Evolutionary conservation across 2,329 filamentous ascomycete genomes (phyloP).

Genomic region (Coniella lustricola): DNA sequence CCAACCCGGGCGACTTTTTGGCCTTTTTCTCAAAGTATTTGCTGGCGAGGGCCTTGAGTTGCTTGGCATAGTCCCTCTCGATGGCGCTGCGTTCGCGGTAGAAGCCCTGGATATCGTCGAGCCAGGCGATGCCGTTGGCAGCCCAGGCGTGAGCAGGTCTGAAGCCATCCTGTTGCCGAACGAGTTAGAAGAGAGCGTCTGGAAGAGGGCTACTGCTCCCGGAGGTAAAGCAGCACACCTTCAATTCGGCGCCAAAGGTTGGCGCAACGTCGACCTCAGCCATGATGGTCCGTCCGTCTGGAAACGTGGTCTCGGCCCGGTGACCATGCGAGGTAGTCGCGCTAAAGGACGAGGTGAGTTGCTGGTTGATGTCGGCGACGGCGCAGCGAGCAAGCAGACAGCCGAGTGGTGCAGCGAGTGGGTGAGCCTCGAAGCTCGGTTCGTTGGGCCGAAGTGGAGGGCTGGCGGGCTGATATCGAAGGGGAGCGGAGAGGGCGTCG

Average conservation of each 20-base stretch:
- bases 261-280: slow-evolving; percentile 75
- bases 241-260: slow-evolving; percentile 89
- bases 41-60: slow-evolving; percentile 79
- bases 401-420: too few relatives aligned
- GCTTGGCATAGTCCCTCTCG: slow-evolving; percentile 93
- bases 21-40: slow-evolving; percentile 96
- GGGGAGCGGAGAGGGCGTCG: background rate
- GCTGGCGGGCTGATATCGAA: background rate
- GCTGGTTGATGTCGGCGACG: background rate
- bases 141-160: slow-evolving; percentile 93
- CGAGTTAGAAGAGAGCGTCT: slow-evolving; percentile 2
- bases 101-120: slow-evolving; percentile 95
- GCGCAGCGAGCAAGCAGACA: too few relatives aligned
- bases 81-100: slow-evolving; percentile 91
- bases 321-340: slow-evolving; percentile 13
- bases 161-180: slow-evolving; percentile 72
- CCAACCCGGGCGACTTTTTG: slow-evolving; percentile 77
- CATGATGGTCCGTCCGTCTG: slow-evolving; percentile 44
- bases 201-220: slow-evolving; percentile 4
- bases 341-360: background rate
- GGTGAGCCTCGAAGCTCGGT: slow-evolving; percentile 3
- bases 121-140: slow-evolving; percentile 80
- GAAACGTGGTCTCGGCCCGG: slow-evolving; percentile 10
- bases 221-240: slow-evolving; percentile 48
- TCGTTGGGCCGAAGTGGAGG: background rate